Conservation (phyloP, 208 protist species). For the Leishmania braziliensis region DNA sequence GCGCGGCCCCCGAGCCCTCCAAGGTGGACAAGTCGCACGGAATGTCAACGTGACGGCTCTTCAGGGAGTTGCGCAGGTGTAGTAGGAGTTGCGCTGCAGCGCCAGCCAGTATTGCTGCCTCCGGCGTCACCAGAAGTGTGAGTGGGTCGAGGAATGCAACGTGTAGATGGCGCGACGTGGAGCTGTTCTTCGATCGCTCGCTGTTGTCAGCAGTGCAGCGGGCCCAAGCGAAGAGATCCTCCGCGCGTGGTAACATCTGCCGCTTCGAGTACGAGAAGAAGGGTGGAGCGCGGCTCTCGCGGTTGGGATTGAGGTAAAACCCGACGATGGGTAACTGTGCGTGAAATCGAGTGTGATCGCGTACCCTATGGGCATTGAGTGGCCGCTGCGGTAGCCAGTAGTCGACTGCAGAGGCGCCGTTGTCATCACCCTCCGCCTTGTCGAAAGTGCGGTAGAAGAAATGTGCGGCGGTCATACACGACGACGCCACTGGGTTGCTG, state of each 20-base stretch:
- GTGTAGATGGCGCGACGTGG: constrained; percentile 82
- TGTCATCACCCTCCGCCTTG: constrained; percentile 32
- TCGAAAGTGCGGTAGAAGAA: constrained; percentile 55
- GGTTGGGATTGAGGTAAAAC: constrained; percentile 43
- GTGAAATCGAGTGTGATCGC: constrained; percentile 46
- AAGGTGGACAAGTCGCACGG: constrained; percentile 16
- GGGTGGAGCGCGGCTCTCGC: constrained; percentile 16
- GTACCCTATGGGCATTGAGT: constrained; percentile 20
- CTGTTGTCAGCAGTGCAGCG: constrained; percentile 67
- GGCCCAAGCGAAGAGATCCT: constrained; percentile 50
- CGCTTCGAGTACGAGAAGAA: constrained; percentile 23
- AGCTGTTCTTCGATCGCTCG: constrained; percentile 56
- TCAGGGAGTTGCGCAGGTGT: constrained; percentile 14
- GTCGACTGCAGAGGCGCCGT: constrained; percentile 38
- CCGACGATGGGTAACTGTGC: constrained; percentile 47
- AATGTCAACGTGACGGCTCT: constrained; percentile 4
- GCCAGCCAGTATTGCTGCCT: constrained; percentile 34
- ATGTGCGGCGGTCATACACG: constrained; percentile 15
- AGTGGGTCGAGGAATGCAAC: constrained; percentile 64
- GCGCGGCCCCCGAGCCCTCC: background rate
- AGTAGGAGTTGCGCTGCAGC: constrained; percentile 22
- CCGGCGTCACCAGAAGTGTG: constrained; percentile 57
- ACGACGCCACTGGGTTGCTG: background rate
- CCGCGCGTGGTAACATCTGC: constrained; percentile 15
- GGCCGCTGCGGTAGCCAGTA: constrained; percentile 36